These are phyloP conservation scores for Fusarium sororula DNA, from an alignment of 2,329 filamentous ascomycete species.

Conservation along the genomic window DNA sequence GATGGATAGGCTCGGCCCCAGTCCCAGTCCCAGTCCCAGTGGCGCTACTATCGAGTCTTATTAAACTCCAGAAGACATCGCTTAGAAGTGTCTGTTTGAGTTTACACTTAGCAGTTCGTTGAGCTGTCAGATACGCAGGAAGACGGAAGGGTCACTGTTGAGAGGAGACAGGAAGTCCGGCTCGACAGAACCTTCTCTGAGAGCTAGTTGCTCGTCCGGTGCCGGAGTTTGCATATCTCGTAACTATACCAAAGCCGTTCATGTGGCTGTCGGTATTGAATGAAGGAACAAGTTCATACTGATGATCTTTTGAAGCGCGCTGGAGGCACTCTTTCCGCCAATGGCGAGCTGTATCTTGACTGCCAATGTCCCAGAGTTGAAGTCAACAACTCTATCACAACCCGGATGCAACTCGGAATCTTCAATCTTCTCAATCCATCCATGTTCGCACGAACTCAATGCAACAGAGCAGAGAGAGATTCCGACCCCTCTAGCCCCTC, in stretches of 20 bases:
- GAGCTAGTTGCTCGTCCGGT: slow-evolving; percentile 10
- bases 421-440: neutral
- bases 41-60: slow-evolving; percentile 13
- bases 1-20: neutral
- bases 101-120: slow-evolving; percentile 25
- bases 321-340: neutral
- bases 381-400: neutral
- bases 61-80: slow-evolving; percentile 5
- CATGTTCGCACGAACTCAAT: slow-evolving; percentile 21
- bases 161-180: neutral
- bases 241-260: neutral
- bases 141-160: neutral
- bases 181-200: neutral
- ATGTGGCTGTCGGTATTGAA: neutral
- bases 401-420: neutral
- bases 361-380: neutral
- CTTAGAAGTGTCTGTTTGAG: slow-evolving; percentile 14
- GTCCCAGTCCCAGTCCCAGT: neutral
- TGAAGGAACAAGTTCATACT: neutral
- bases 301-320: neutral
- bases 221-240: slow-evolving; percentile 12
- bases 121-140: slow-evolving; percentile 20
- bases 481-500: slow-evolving; percentile 4
- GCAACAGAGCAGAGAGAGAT: neutral
- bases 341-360: neutral